Evolutionary conservation across 805 yeast species (phyloP).

Genomic region (Debaryomyces hansenii): DNA sequence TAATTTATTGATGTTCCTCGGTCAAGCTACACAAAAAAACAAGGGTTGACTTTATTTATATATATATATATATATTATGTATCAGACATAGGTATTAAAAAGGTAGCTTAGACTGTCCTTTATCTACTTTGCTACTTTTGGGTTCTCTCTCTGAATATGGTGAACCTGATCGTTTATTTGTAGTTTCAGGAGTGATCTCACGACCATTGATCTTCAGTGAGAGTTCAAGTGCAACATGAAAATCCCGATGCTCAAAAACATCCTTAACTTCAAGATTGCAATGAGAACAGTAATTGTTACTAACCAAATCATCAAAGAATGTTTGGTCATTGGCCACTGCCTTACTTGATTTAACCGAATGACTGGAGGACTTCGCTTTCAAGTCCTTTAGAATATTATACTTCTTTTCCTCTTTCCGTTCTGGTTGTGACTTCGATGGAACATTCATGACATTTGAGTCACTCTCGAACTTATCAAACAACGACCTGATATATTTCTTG

Average conservation of each 20-base stretch:
- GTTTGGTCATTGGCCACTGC: not conserved
- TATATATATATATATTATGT: not conserved
- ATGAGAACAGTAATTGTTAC: constrained; percentile 21
- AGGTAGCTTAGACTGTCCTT: constrained; percentile 9
- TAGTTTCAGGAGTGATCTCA: not conserved
- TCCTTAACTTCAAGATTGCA: constrained; percentile 29
- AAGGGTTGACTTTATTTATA: too few species aligned
- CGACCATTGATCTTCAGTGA: constrained; percentile 31
- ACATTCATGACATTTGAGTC: not conserved
- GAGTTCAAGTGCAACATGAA: constrained; percentile 51
- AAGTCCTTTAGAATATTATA: not conserved
- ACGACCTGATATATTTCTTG: constrained; percentile 16
- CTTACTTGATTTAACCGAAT: not conserved
- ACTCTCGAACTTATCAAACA: constrained; percentile 16
- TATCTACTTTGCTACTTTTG: not conserved
- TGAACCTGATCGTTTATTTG: not conserved
- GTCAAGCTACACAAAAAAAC: not conserved
- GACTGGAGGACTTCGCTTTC: not conserved
- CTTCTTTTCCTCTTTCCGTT: constrained; percentile 5
- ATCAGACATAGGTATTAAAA: not conserved
- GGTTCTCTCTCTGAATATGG: not conserved
- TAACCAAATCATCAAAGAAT: constrained; percentile 16
- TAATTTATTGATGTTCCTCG: not conserved
- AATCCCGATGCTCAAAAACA: constrained; percentile 53
- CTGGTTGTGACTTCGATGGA: constrained; percentile 1